A percentile compares a stretch with the other conserved stretches of the same genome.
These are phyloP conservation scores for Trichoderma hamatum DNA, from an alignment of 2,329 filamentous ascomycete genomes.

Conservation along the genomic window DNA sequence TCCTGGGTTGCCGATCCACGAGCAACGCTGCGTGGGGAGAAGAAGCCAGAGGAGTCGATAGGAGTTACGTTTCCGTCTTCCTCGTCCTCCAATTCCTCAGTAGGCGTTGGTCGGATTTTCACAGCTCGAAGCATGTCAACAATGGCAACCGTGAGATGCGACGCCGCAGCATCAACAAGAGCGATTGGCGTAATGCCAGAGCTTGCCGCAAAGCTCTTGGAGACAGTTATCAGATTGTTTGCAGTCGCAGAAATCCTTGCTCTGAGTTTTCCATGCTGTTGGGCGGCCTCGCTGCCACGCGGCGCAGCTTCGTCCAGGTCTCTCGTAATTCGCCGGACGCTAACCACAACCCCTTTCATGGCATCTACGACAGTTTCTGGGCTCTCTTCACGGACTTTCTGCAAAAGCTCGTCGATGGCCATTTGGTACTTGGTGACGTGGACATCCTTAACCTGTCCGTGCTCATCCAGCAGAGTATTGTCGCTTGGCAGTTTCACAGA, in stretches of 20 bases:
- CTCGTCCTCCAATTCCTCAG: slow-evolving; percentile 75
- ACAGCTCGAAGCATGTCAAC: slow-evolving; percentile 82
- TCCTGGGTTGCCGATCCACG: slow-evolving; percentile 41
- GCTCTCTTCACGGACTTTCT: slow-evolving; percentile 72
- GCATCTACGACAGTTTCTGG: slow-evolving; percentile 76
- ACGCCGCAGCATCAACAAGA: slow-evolving; percentile 87
- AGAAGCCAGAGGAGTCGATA: slow-evolving; percentile 69
- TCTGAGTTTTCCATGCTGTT: slow-evolving; percentile 72
- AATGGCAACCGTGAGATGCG: slow-evolving; percentile 81
- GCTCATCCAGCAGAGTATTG: slow-evolving; percentile 67
- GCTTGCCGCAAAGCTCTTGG: slow-evolving; percentile 84
- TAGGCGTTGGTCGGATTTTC: slow-evolving; percentile 78
- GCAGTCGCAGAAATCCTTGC: slow-evolving; percentile 86
- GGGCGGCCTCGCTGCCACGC: slow-evolving; percentile 56
- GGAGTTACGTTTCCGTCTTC: slow-evolving; percentile 69
- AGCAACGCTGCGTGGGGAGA: slow-evolving; percentile 58
- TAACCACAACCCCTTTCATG: slow-evolving; percentile 83
- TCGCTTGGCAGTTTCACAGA: slow-evolving; percentile 68
- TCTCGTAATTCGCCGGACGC: slow-evolving; percentile 81
- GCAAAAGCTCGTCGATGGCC: slow-evolving; percentile 86
- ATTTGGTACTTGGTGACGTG: slow-evolving; percentile 96
- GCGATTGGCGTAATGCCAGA: slow-evolving; percentile 90
- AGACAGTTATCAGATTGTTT: slow-evolving; percentile 92
- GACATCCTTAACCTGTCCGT: slow-evolving; percentile 84
- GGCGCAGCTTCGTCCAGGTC: slow-evolving; percentile 67